Evolutionary conservation across 192 early-diverging fungal genomes (phyloP).

Genomic region (Backusella macrospora): DNA sequence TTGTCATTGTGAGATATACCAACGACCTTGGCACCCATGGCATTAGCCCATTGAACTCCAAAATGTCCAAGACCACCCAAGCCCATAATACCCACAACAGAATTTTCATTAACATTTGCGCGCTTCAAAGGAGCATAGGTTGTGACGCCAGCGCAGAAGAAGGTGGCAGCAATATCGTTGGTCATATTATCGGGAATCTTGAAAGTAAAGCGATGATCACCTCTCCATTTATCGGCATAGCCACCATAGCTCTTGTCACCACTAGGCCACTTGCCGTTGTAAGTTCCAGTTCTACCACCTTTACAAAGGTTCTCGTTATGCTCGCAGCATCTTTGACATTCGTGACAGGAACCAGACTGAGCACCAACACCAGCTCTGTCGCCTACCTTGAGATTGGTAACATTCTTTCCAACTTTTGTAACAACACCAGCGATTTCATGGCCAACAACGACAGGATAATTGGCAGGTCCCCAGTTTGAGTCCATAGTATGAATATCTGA

Average conservation of each 20-base stretch:
- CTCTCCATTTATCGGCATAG: conserved; percentile 53
- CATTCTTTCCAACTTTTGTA: conserved; percentile 45
- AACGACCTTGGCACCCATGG: conserved; percentile 51
- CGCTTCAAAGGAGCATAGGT: conserved; percentile 58
- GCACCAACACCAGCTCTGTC: conserved; percentile 64
- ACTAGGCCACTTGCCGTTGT: conserved; percentile 40
- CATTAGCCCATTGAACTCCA: conserved; percentile 56
- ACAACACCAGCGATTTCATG: conserved; percentile 59
- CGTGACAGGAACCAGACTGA: conserved; percentile 59
- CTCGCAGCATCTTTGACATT: conserved; percentile 41
- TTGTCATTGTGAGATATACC: conserved; percentile 58
- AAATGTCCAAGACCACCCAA: conserved; percentile 70
- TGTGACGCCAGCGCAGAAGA: conserved; percentile 76
- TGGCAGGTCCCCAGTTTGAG: conserved; percentile 34
- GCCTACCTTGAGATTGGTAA: conserved; percentile 46
- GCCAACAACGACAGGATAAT: conserved; percentile 51
- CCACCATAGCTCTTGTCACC: conserved; percentile 53
- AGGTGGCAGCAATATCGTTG: conserved; percentile 62
- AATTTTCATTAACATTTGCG: conserved; percentile 45
- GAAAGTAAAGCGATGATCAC: conserved; percentile 63
- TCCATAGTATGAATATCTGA: conserved; percentile 75
- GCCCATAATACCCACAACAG: conserved; percentile 62
- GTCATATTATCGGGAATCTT: conserved; percentile 60
- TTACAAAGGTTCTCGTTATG: conserved; percentile 45
- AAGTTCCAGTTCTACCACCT: conserved; percentile 51